Conservation (phyloP, 257 asterid species). For the Lavandula angustifolia region DNA sequence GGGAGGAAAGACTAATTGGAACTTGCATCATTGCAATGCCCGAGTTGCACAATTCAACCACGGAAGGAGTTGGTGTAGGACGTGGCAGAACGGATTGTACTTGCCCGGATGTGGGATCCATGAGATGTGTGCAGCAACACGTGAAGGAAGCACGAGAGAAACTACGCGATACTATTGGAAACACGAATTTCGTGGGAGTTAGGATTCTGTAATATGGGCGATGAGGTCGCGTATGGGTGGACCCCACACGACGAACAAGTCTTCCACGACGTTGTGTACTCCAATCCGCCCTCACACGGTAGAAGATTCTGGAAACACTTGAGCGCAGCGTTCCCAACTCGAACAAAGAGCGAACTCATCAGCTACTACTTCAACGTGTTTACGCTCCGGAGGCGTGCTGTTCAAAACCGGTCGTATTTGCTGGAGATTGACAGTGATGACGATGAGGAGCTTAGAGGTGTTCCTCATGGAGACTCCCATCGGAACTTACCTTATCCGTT, state of each 20-base stretch:
- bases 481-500: conserved; percentile 24
- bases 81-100: conserved; percentile 54
- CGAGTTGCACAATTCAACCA: conserved; percentile 31
- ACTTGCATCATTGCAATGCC: conserved; percentile 50
- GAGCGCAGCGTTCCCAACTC: conserved; percentile 52
- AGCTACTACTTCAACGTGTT: conserved; percentile 85
- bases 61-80: conserved; percentile 45
- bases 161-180: conserved; percentile 48
- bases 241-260: conserved; percentile 61
- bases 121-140: conserved; percentile 76
- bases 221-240: conserved; percentile 67
- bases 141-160: conserved; percentile 63
- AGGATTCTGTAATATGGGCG: conserved; percentile 80
- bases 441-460: conserved; percentile 67
- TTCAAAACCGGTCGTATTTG: conserved; percentile 64
- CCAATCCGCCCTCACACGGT: conserved; percentile 60
- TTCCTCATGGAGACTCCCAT: conserved; percentile 29
- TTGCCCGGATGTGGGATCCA: conserved; percentile 71
- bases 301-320: conserved; percentile 76
- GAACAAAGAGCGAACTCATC: conserved; percentile 59
- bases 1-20: conserved; percentile 45
- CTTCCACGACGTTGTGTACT: conserved; percentile 64
- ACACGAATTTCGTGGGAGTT: conserved; percentile 45
- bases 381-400: conserved; percentile 66
- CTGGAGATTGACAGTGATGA: conserved; percentile 83